Evolutionary conservation across 129 eudicot species (phyloP), one percentile per base, ranked within the genome.

Genomic region (Ambrosia artemisiifolia): DNA sequence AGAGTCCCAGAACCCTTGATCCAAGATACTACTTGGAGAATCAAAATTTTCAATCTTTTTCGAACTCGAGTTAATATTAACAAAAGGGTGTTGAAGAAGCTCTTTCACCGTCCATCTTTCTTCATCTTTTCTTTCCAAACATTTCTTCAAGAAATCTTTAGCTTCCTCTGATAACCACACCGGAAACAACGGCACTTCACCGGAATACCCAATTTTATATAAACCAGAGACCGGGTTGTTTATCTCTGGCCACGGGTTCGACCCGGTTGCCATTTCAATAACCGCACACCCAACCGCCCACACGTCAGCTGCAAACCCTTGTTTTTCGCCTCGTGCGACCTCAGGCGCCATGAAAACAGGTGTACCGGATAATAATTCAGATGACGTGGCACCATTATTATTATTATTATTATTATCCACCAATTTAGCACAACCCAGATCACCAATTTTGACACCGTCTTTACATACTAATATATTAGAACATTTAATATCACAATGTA

Each of bases 301-400:
- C 6, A 92, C 75, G 61, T 92, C 97, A 53, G 94, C 91, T 18
- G 73, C 55, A 63, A 81, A 92, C 43, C 89, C 80, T 43, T 86
- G 97, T n/a, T 84, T 81, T 75, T 86, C 94, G 1, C 94, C 97
- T 11, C 97, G 74, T 0, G 96, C 97, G 33, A 83, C 96, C 71
- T 92, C 97, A 50, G 97, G 96, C 9, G 97, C 87, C 96, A 88
- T 92, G 60, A 83, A 92, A 69, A 80, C 81, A 47, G 96, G 97
- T 59, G 97, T 92, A 32, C 97, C 97, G 63, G 91, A 73, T 70
- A 81, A 73, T 70, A 81, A 71, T 3, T 9, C 83, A 32, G 78
- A 33, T 38, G 79, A 44, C 28, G 56, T 70, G 14, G 3, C 47
- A 53, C 75, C 85, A 42, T 38, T 55, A 40, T 24, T 24, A 24